Evolutionary conservation across 208 protist species (phyloP), one percentile per base, ranked within the genome.

Genomic region (Trypanosoma grayi): DNA sequence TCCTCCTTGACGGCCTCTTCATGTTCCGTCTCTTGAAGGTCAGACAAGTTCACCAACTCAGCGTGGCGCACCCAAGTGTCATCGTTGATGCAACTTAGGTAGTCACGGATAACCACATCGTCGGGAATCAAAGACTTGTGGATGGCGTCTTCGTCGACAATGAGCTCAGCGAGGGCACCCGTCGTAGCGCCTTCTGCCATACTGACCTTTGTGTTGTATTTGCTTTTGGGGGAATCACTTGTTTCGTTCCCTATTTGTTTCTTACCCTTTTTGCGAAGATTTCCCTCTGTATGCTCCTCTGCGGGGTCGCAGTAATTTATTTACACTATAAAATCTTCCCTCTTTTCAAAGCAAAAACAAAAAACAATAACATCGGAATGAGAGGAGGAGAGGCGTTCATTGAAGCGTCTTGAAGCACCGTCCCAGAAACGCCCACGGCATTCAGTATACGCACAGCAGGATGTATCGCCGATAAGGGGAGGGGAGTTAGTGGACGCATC

Each of bases 21-120:
- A 14, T 47, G 71, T 37, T 79, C 70, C 0, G 72, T 85, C 4
- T 90, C 83, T 14, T 78, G 61, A 11, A 92, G 58, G 47, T 92
- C 70, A 8, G 81, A 83, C 45, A 94, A 70, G 20, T 83, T 69
- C 11, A 92, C 83, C 44, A 92, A 70, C 30, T 90, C 76, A 14
- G 77, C 77, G 1, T 79, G 62, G 0, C 87, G 82, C 36, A 94
- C 85, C 87, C 87, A 94, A 8, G 75, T 85, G 68, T 94, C 87
- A 64, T 94, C 87, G 58, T 90, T 71, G 3, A 94, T 69, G n/a
- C 82, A 87, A 31, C 86, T 80, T 9, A 87, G 28, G 45, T 83
- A 87, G 24, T 83, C 58, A 13, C 68, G 72, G 16, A 83, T 68
- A 11, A 94, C 84, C 4, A 92, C 81, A 31, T 85, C 77, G 18